Evolutionary conservation across 768 basidiomycete species (phyloP).

Genomic region (Mycena floridula): DNA sequence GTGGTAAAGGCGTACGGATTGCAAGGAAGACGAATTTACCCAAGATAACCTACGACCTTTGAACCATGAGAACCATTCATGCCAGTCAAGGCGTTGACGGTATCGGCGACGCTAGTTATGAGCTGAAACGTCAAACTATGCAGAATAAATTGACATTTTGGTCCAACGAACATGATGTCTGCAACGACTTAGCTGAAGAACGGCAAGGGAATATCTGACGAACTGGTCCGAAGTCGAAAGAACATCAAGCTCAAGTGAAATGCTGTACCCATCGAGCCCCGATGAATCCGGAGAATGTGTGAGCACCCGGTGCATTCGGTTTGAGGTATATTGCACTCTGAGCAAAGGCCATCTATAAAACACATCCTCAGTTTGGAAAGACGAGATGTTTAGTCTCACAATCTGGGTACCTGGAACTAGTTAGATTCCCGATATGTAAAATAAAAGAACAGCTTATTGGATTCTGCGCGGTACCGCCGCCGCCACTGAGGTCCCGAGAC

Average conservation of each 20-base stretch:
- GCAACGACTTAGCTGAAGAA: conserved; percentile 22
- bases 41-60: too few relatives aligned
- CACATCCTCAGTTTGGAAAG: not conserved
- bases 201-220: conserved; percentile 12
- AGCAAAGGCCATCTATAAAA: conserved; percentile 9
- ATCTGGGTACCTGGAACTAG: too few relatives aligned
- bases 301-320: conserved; percentile 44
- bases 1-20: conserved; percentile 38
- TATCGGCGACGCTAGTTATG: conserved; percentile 17
- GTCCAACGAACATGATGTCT: conserved; percentile 26
- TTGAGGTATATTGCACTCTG: conserved; percentile 37
- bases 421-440: too few relatives aligned
- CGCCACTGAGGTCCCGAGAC: conserved; percentile 11
- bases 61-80: too few relatives aligned
- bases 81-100: conserved; percentile 24
- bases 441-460: not conserved
- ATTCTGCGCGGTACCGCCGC: not conserved
- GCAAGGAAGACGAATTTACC: conserved; percentile 32
- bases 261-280: conserved; percentile 30
- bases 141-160: not conserved
- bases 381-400: not conserved
- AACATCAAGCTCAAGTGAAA: conserved; percentile 21
- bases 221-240: conserved; percentile 17
- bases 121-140: conserved; percentile 8
- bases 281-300: conserved; percentile 45